phyloP scores from a whole-genome alignment of 345 rosid species.

The Gynandropsis gynandra region DNA sequence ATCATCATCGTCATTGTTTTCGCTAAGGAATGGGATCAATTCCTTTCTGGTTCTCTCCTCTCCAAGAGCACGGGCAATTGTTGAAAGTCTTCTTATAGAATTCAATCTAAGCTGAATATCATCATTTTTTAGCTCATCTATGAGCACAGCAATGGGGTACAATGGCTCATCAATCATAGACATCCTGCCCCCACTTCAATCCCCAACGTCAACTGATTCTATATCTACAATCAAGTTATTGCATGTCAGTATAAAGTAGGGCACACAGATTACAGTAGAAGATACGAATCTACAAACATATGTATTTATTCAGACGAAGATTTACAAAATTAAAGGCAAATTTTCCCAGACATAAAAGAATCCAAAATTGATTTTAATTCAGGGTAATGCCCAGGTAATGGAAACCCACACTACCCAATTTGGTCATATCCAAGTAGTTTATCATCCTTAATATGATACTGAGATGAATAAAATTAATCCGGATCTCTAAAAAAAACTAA shows the following conservation, averaged over 20 bases:
- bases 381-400: neutral
- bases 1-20: conserved; percentile 81
- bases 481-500: conserved; percentile 8
- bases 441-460: neutral
- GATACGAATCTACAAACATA: neutral
- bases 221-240: neutral
- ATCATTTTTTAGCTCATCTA: conserved; percentile 78
- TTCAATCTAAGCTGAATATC: conserved; percentile 83
- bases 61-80: conserved; percentile 86
- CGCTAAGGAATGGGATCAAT: conserved; percentile 67
- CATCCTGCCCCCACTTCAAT: conserved; percentile 32
- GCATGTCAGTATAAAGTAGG: neutral
- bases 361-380: neutral
- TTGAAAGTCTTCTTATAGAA: conserved; percentile 70
- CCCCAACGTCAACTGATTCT: conserved; percentile 1
- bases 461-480: conserved; percentile 3
- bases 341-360: neutral
- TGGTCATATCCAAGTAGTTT: neutral
- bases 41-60: conserved; percentile 81
- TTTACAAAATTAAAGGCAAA: conserved; percentile 4
- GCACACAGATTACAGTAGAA: neutral
- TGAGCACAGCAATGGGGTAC: conserved; percentile 72
- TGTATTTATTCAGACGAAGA: neutral
- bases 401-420: no score
- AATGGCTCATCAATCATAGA: conserved; percentile 66